Conservation (phyloP, 768 basidiomycete genomes). For the Boletus pseudopeckii region DNA sequence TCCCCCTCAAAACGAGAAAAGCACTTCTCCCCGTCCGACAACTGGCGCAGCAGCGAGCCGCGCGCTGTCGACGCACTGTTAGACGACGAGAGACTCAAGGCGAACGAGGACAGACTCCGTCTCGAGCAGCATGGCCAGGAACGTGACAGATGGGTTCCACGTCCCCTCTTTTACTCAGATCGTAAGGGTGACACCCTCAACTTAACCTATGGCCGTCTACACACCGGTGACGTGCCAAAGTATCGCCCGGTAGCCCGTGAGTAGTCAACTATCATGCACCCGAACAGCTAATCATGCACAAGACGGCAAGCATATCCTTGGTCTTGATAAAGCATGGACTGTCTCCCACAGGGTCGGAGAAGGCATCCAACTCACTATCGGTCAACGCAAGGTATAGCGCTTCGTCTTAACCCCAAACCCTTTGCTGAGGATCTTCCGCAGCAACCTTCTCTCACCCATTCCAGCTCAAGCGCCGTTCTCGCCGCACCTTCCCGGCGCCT, state of each 20-base stretch:
- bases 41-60: constrained; percentile 20
- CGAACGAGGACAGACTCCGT: constrained; percentile 33
- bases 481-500: constrained; percentile 48
- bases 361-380: constrained; percentile 56
- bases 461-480: constrained; percentile 51
- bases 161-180: constrained; percentile 56
- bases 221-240: constrained; percentile 63
- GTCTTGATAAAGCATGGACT: constrained; percentile 50
- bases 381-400: constrained; percentile 40
- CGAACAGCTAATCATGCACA: constrained; percentile 49
- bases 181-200: constrained; percentile 64
- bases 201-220: constrained; percentile 61
- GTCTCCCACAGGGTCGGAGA: constrained; percentile 53
- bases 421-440: constrained; percentile 16
- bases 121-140: constrained; percentile 18
- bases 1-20: constrained; percentile 30
- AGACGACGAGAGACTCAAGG: constrained; percentile 33
- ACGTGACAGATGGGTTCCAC: constrained; percentile 26
- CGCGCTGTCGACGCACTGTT: constrained; percentile 11
- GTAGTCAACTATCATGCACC: constrained; percentile 19
- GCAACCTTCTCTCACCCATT: constrained; percentile 56
- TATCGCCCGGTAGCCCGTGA: constrained; percentile 59
- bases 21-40: constrained; percentile 24
- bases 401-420: neutral
- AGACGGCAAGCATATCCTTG: constrained; percentile 54